Evolutionary conservation across 768 basidiomycete genomes (phyloP), one percentile per base, ranked within the genome.

Genomic region (Candolleomyces eurysporus): DNA sequence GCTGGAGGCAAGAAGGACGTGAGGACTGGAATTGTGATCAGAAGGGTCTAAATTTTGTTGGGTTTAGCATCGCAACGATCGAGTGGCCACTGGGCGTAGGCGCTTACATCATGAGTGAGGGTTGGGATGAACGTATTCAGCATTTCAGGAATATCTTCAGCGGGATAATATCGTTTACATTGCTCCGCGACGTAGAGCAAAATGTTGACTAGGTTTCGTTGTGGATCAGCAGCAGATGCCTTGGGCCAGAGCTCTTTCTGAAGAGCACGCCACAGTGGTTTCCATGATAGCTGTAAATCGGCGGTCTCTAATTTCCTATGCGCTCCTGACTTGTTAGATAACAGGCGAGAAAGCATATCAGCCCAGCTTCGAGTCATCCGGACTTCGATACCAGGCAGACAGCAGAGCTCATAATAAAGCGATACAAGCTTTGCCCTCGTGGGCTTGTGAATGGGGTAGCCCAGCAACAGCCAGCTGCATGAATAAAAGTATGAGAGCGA

Each of bases 221-320:
- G 84, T 63, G 48, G 70, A 62, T 89, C 87, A 21, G 81, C 77
- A 19, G 84, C 76, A 65, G 86, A 79, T 58, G 82, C 81, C 74
- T 89, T 91, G 5, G 85, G 84, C 83, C 88, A 90, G 0, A 93
- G 69, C 65, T 93, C 91, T 71, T 85, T 89, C 73, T 88, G 80
- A 31, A 94, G 73, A 26, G 79, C 76, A 16, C 82, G 77, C 91
- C 92, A 94, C n/a, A 94, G 78, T 11, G 90, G 87, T 62, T 77
- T 64, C 92, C 92, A 94, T 1, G 84, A 77, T 3, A 94, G 84
- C 64, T 85, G 76, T 32, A 94, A 78, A 68, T 93, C 92, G 10
- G 74, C 66, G 21, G 79, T 64, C 61, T 91, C 86, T 48, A 94
- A 81, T 72, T 85, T 92, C 56, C 86, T 84, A 64, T 82, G 84